A percentile compares a stretch with the other conserved stretches of the same genome.
Conservation (phyloP, 2,329 filamentous ascomycete genomes). For the Torrubiellomyces zombiae region DNA sequence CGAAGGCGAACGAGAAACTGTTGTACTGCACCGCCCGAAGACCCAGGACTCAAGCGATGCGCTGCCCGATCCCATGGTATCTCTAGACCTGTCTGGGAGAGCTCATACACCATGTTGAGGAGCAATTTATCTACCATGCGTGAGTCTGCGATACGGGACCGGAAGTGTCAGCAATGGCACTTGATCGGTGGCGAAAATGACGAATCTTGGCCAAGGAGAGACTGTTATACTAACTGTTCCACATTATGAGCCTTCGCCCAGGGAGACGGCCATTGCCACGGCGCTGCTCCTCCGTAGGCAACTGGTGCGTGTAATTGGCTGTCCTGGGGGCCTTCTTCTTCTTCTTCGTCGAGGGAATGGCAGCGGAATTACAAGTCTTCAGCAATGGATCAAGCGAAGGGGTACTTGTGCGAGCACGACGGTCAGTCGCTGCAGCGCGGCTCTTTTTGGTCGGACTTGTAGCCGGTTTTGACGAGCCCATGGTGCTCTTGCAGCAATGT, state of each 20-base stretch:
- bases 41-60: slow-evolving; percentile 23
- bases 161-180: neutral
- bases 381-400: slow-evolving; percentile 3
- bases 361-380: too few species aligned
- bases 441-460: slow-evolving; percentile 8
- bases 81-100: slow-evolving; percentile 12
- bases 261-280: slow-evolving; percentile 12
- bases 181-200: neutral
- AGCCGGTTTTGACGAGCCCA: slow-evolving; percentile 5
- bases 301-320: slow-evolving; percentile 9
- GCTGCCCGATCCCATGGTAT: slow-evolving; percentile 24
- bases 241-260: slow-evolving; percentile 23
- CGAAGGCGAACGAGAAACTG: slow-evolving; percentile 22
- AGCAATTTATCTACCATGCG: slow-evolving; percentile 29
- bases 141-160: slow-evolving; percentile 16
- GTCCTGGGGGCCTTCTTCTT: slow-evolving; percentile 4
- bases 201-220: slow-evolving; percentile 7
- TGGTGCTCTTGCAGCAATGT: slow-evolving; percentile 3
- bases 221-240: slow-evolving; percentile 32
- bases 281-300: slow-evolving; percentile 11
- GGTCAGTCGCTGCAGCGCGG: slow-evolving; percentile 4
- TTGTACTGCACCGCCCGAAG: slow-evolving; percentile 19
- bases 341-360: slow-evolving; percentile 3
- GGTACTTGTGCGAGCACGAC: slow-evolving; percentile 4
- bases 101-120: slow-evolving; percentile 24